Evolutionary conservation across 495 filamentous ascomycete species (phyloP), one percentile per base, ranked within the genome.

Genomic region (Elasticomyces elasticus): DNA sequence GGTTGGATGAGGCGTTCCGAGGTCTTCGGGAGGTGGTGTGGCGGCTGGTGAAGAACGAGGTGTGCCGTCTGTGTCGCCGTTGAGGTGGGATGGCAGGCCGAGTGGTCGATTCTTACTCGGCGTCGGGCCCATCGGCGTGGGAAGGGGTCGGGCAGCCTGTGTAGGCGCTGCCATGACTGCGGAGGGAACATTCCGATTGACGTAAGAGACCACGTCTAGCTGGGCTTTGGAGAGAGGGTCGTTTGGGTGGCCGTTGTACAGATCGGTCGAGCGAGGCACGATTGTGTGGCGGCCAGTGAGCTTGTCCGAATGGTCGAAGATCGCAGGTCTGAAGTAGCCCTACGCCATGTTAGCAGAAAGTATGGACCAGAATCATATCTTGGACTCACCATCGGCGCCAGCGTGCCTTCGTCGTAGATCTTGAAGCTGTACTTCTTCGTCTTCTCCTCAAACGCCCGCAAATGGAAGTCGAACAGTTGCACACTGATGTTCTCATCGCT

Each of bases 381-480:
- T 19, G 24, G n/a, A 49, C 69, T 62, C 61, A 73, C 91, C 82
- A 94, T 86, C 10, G 90, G 86, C 1, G 94, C 87, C 17, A 98
- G 75, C 58, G 91, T 84, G 1, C 89, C 81, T 62, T 97, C 90
- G 60, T 98, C 92, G 65, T 96, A 97, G 6, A 82, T 86, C 74
- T 95, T 97, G 73, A 95, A 96, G 17, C 76, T 74, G 70, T 94
- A 96, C 66, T 92, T 95, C 56, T 80, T 76, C 1, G 92, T 97
- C 51, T 91, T 84, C 67, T 92, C 84, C 20, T 86, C 89, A 0
- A 87, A 81, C 1, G 88, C 85, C 20, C 92, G 83, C 12, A 98
- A 76, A 65, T 95, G 87, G 65, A 97, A 96, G 60, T 92, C 82
- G 67, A 75, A 85, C 19, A 82, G 73, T 65, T 90, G 83, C 1